Base-by-base conservation (phyloP, 257 asterid species). In the Primulina tabacum region DNA sequence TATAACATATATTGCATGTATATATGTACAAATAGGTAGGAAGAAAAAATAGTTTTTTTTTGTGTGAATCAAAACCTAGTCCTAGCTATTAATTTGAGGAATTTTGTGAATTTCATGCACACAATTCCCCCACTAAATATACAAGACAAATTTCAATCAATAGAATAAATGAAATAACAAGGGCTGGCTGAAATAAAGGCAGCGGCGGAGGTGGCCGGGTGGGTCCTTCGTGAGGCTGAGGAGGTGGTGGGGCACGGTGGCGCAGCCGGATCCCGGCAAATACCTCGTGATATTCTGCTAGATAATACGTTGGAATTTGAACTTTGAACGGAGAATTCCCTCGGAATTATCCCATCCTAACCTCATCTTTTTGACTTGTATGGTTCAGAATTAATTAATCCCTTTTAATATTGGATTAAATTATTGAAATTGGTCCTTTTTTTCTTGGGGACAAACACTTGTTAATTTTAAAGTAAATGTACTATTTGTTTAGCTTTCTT, bases 291-390 rank as follows among this genome's bases (percentile, higher is more conserved):
- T 75, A 69, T 60, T 72, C 73, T 81, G 85, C 62, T 55, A 69
- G 64, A 64, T 40, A 40, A 64, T 78, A 66, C 75, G 57, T 81
- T 21, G 86, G 69, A 72, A 71, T 62, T 26, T 62, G 86, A 70
- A 81, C 83, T 76, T 75, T 75, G 83, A 81, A 81, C 53, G 72
- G 61, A 55, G 55, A 56, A 72, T 24, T 11, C 65, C 70, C 78
- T 81, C 52, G 82, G 64, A 75, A 69, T 69, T 77, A 65, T 62
- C 79, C 70, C 68, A 8, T 18, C 52, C 26, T 43, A 66, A 74
- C 75, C 76, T 76, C 69, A 57, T 72, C 70, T 65, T 75, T 72
- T 75, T 75, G 79, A 75, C 83, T 75, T 81, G 21, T 68, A 71
- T 50, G 69, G 70, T 4, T 53, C 56, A 50, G 7, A 55, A 79